A percentile compares a stretch with the other conserved stretches of the same genome.
phyloP scores from a whole-genome alignment of 2,329 filamentous ascomycete species.

The Aspergillus sp. region DNA sequence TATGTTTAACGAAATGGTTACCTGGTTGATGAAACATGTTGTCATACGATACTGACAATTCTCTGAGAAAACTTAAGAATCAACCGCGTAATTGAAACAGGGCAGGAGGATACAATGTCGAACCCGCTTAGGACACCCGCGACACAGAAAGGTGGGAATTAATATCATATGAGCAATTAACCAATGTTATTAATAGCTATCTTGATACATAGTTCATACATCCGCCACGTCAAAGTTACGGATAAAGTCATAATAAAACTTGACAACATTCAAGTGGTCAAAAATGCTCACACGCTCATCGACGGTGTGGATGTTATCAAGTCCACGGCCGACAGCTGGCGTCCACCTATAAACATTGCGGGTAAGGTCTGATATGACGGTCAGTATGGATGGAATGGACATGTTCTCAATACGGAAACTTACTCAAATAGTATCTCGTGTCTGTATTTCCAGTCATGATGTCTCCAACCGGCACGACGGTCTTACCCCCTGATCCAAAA shows the following conservation, averaged over 20 bases:
- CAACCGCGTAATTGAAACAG: no score
- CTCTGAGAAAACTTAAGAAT: no score
- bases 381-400: not conserved
- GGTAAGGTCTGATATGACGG: not conserved
- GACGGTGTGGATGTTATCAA: slow-evolving; percentile 1
- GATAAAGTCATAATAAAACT: slow-evolving; percentile 2
- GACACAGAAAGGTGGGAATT: no score
- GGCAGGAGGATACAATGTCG: no score
- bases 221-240: not conserved
- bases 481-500: not conserved
- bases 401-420: not conserved
- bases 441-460: slow-evolving; percentile 3
- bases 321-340: not conserved
- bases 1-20: no score
- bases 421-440: not conserved
- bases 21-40: no score
- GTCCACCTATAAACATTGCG: slow-evolving; percentile 6
- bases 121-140: no score
- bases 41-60: no score
- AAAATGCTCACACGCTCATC: not conserved
- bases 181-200: not conserved
- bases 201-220: not conserved
- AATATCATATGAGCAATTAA: no score
- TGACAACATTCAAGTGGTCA: not conserved
- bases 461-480: not conserved